Evolutionary conservation across 495 filamentous ascomycete species (phyloP), one percentile per base, ranked within the genome.

Genomic region (Evansstolkia leycettana): DNA sequence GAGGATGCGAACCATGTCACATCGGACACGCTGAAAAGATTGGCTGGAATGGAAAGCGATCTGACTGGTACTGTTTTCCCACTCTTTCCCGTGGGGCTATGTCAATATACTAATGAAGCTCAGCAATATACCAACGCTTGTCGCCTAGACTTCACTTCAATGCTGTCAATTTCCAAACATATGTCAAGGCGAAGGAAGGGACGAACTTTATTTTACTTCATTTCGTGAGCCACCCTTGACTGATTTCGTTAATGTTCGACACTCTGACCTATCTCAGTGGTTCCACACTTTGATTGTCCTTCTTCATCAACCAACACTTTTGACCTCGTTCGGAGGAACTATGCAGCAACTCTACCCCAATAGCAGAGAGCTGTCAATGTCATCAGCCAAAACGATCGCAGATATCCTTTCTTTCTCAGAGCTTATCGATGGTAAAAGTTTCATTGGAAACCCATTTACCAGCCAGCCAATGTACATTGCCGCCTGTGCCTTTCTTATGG

Each of bases 401-500:
- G 81, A 92, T 51, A 88, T 92, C 30, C 61, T 87, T 3, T 75
- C 74, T 3, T 87, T 86, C 45, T 77, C 82, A 0, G 82, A 88
- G 46, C 54, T 84, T 3, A 76, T 85, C 27, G 82, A 87, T 54
- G 76, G 78, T 2, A 79, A 78, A 55, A 82, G 82, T 41, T 80
- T 84, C 40, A 80, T 83, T 33, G 82, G 82, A 7, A 89, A 88
- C 37, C 84, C 84, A 1, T 92, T 92, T 38, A 92, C 81, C 2
- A 85, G 79, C 18, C 84, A 92, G 55, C 84, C 84, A 8, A 86
- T 92, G 48, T 92, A 88, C 48, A 86, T 92, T 45, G 84, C 83
- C 2, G 84, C 82, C 5, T 88, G 83, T 48, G 83, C 83, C 4
- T 92, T 92, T 43, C 58, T 92, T 11, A 80, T 84, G 66, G 84